Evolutionary conservation across 495 filamentous ascomycete species (phyloP).

Genomic region (Tuber microsphaerosporum): DNA sequence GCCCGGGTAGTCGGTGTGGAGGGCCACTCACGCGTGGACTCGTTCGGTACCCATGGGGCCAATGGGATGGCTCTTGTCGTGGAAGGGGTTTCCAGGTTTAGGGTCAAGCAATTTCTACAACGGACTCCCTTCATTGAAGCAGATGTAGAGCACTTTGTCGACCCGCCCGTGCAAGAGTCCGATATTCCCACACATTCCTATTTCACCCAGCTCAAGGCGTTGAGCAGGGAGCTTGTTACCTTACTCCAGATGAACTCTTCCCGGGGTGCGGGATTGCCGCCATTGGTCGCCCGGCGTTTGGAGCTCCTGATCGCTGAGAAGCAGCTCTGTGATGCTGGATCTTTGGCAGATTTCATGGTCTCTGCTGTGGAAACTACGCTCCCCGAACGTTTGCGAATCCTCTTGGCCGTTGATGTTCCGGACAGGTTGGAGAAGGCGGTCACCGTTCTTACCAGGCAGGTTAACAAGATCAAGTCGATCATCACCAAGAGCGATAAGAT

Average conservation of each 20-base stretch:
- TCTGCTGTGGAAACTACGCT: constrained; percentile 76
- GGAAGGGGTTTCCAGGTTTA: constrained; percentile 72
- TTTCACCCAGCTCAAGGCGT: constrained; percentile 71
- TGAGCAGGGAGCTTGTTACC: constrained; percentile 73
- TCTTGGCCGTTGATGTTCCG: constrained; percentile 67
- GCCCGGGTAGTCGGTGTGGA: constrained; percentile 65
- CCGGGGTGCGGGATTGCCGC: constrained; percentile 59
- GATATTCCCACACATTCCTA: constrained; percentile 57
- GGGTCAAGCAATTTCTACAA: constrained; percentile 63
- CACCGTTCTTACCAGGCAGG: constrained; percentile 70
- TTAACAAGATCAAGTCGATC: constrained; percentile 67
- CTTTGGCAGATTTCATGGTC: constrained; percentile 92
- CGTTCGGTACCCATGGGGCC: constrained; percentile 20
- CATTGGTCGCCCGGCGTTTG: constrained; percentile 72
- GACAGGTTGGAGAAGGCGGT: constrained; percentile 71
- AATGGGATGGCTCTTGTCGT: constrained; percentile 59
- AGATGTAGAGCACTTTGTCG: constrained; percentile 50
- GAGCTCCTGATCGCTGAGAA: constrained; percentile 78
- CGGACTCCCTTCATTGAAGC: constrained; percentile 83
- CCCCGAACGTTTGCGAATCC: constrained; percentile 79
- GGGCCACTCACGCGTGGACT: constrained; percentile 43
- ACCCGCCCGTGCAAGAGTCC: constrained; percentile 43
- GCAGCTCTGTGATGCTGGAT: constrained; percentile 67
- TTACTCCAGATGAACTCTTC: constrained; percentile 67
- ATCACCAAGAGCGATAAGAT: constrained; percentile 43